phyloP scores from a whole-genome alignment of 106 monocot species.

The Phalaenopsis aphrodite region DNA sequence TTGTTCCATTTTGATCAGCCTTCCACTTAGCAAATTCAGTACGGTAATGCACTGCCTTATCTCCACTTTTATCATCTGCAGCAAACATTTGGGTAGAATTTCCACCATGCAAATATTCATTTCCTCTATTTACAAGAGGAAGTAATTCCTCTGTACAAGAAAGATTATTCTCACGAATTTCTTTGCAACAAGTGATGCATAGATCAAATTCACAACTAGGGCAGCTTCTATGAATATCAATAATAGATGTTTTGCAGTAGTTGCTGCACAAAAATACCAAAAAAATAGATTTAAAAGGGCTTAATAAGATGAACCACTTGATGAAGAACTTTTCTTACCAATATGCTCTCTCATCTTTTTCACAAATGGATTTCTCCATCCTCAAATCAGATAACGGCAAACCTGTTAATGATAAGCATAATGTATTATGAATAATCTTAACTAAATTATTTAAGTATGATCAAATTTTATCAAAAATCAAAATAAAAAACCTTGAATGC shows the following conservation, averaged over 20 bases:
- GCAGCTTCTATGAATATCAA: slow-evolving; percentile 60
- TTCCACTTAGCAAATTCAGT: slow-evolving; percentile 24
- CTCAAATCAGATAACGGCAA: slow-evolving; percentile 15
- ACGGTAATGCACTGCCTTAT: background rate
- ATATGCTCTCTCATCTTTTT: slow-evolving; percentile 53
- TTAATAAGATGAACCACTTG: background rate
- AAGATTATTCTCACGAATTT: slow-evolving; percentile 35
- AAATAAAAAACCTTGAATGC: slow-evolving; percentile 28
- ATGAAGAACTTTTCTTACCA: slow-evolving; percentile 31
- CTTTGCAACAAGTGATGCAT: slow-evolving; percentile 58
- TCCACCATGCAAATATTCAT: slow-evolving; percentile 53
- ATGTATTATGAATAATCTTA: background rate
- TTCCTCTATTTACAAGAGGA: slow-evolving; percentile 20
- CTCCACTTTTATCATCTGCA: background rate
- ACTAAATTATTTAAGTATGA: background rate
- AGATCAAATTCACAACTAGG: slow-evolving; percentile 54
- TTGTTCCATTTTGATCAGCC: slow-evolving; percentile 21
- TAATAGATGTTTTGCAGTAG: slow-evolving; percentile 59
- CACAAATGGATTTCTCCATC: slow-evolving; percentile 21
- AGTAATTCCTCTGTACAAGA: slow-evolving; percentile 9
- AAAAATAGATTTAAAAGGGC: background rate
- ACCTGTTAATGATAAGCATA: slow-evolving; percentile 16
- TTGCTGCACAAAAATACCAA: slow-evolving; percentile 33
- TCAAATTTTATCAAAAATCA: background rate
- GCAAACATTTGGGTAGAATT: background rate